Base-by-base conservation (phyloP, 495 filamentous ascomycete genomes). In the Penicillium riverlandense region DNA sequence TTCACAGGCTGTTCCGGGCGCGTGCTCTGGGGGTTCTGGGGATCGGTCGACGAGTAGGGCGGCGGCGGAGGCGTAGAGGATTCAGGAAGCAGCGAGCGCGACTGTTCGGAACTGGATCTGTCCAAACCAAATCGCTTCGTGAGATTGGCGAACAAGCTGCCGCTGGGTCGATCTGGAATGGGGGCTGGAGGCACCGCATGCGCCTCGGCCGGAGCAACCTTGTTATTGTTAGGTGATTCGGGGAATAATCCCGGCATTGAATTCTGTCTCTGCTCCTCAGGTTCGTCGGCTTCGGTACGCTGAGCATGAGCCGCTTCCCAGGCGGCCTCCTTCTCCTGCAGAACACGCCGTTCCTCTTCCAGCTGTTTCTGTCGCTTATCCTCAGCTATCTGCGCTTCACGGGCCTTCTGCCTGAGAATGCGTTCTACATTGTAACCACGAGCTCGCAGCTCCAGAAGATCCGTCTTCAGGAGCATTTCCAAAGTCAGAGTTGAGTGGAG, bases 341-440 rank as follows among this genome's bases (percentile, higher is more conserved):
- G 64, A 14, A 65, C 69, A 54, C 78, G 77, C 37, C 70, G 69
- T 57, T 96, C 87, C 40, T 84, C 81, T 37, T 94, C 88, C 11
- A 89, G 47, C 34, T 88, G 80, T 53, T 84, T 86, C 56, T 82
- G 77, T 12, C 85, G 77, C 48, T 85, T 78, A 53, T 88, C 83
- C 51, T 96, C 87, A 6, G 87, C 89, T 52, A 96, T 81, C 27
- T 85, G 76, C 11, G 85, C 83, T 58, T 97, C 90, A 6, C 84
- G 83, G 9, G 83, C 88, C 63, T 89, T 90, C 29, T 82, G 79
- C 29, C 84, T 79, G 13, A 99, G 72, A 53, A 97, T 95, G 11
- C 92, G 81, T 43, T 92, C 86, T 34, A 97, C 92, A 51, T 99
- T 97, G 66, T 92, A 96, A 4, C 92, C 92, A 45, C 90, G 85